Percentiles rank a stretch among this genome's conserved stretches.
Evolutionary conservation across 2,329 filamentous ascomycete species (phyloP).

Genomic region (Fusarium hainanense): DNA sequence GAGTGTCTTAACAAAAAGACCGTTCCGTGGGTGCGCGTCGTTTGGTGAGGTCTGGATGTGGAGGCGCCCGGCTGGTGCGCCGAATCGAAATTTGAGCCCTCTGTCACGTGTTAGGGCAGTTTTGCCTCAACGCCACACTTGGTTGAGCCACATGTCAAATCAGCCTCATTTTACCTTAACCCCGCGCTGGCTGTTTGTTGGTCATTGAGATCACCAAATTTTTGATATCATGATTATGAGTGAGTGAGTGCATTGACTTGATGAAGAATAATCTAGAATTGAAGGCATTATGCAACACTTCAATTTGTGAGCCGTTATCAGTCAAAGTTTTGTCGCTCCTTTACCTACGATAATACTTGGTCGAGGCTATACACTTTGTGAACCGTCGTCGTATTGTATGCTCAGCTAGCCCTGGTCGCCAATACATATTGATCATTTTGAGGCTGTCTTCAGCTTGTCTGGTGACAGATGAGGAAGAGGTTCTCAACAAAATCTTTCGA

Average conservation of each 20-base stretch:
- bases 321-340: background rate
- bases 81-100: slow-evolving; percentile 52
- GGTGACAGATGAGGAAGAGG: slow-evolving; percentile 19
- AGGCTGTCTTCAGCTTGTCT: slow-evolving; percentile 11
- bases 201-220: background rate
- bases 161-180: slow-evolving; percentile 12
- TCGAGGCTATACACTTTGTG: background rate
- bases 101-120: slow-evolving; percentile 54
- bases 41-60: slow-evolving; percentile 56
- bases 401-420: background rate
- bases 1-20: slow-evolving; percentile 60
- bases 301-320: background rate
- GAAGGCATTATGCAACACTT: background rate
- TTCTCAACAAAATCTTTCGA: slow-evolving; percentile 11
- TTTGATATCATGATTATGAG: slow-evolving; percentile 4
- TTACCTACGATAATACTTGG: background rate
- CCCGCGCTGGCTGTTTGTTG: background rate
- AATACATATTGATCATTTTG: background rate
- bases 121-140: slow-evolving; percentile 1
- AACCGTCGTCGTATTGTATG: background rate
- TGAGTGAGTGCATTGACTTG: background rate
- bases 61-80: slow-evolving; percentile 52
- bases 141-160: background rate
- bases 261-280: background rate
- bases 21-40: slow-evolving; percentile 58